Base-by-base conservation (phyloP, 2,329 filamentous ascomycete genomes). In the Massarina eburnea region DNA sequence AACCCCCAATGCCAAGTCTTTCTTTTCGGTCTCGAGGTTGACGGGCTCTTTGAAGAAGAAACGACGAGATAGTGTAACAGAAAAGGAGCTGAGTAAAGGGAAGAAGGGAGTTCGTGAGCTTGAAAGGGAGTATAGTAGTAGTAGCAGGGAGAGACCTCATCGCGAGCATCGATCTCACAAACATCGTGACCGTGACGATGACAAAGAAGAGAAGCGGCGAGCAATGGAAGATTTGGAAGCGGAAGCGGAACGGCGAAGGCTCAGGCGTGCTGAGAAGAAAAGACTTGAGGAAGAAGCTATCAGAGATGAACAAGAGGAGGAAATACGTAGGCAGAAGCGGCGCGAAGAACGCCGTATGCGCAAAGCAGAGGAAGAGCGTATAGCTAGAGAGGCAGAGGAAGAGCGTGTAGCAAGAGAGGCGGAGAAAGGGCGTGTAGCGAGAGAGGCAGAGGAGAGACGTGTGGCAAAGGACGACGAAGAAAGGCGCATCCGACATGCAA, bases 61-160 rank as follows among this genome's bases (percentile, higher is more conserved):
- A 36, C 58, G 65, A 21, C 58, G 59, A 8, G 65, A 68, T 40
- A 68, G 64, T 41, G 61, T 66, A 27, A 64, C 64, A 3, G 64
- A 66, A 12, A 57, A 58, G 17, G 66, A 70, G 18, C 19, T 50
- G 18, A 43, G 41, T 8, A 54, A 49, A 41, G 54, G 47, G 2
- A 62, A 58, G 41, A 57, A 59, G 9, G 47, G 50, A 29, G 27
- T 49, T 2, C 55, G 52, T 18, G 62, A 64, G 18, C 38, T 41
- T 2, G 54, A 61, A n/a, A 59, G 56, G 33, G 40, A 51, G 18
- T 7, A 20, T 14, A 43, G 54, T 17, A 55, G 53, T 34, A 61
- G 64, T 29, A 59, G 59, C 33, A 61, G 56, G 39, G 65, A 68
- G 37, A 52, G 52, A 15, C 46, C 54, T 8, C 60, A 64, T 33